Base-by-base conservation (phyloP, 78 protist species). In the Chrysochromulina parva region DNA sequence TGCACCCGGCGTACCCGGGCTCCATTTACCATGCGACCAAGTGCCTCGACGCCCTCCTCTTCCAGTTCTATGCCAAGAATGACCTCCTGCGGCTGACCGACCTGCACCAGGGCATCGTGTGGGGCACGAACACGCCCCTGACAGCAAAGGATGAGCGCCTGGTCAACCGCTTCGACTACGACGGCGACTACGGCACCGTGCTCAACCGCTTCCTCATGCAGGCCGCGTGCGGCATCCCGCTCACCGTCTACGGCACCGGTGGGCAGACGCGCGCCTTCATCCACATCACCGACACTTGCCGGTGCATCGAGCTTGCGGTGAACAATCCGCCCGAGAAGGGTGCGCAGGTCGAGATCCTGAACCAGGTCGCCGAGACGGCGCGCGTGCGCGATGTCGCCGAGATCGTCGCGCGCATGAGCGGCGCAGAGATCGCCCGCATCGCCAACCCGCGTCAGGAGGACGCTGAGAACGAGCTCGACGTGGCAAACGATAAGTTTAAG, bases 211-310 rank as follows among this genome's bases (percentile, higher is more conserved):
- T 90, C 93, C 89, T 81, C 62, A 81, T 90, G 86, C 93, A 74
- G 88, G 66, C 74, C 58, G 93, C 89, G 9, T 19, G 84, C 38
- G 93, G 93, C 26, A 59, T 90, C 28, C 89, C 85, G 50, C 71
- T 90, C 81, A 90, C 93, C 38, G 82, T 81, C n/a, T 90, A 90
- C 88, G 93, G 93, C 66, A 90, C 93, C 58, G 93, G 93, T 50
- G 93, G 93, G 11, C 93, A 90, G 88, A 90, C 93, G n/a, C 93
- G 93, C 60, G 93, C 85, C 52, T 62, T 90, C 82, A 90, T 90
- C 88, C 85, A 90, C 81, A 82, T 90, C 88, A 28, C 9, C 5
- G 93, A 90, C 78, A 90, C 93, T 3, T 38, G 84, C 65, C 3
- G 16, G 28, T 80, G 80, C 60, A 80, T 90, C 47, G 88, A 71